These are phyloP conservation scores for Metschnikowia borealis DNA, from an alignment of 805 yeast genomes.

Conservation along the genomic window DNA sequence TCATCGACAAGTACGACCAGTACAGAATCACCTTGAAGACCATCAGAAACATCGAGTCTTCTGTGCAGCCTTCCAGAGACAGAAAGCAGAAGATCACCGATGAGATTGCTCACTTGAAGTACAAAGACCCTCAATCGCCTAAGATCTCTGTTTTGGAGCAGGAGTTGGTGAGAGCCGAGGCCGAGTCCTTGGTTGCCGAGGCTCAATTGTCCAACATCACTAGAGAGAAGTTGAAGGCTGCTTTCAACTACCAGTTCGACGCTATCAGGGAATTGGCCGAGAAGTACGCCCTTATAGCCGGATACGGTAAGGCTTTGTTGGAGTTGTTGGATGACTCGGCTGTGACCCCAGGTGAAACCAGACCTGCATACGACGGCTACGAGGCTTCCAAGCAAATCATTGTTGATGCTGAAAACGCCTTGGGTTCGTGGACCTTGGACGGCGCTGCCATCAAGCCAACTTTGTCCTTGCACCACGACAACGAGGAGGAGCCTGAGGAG, in stretches of 20 bases:
- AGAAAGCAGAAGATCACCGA: conserved; percentile 97
- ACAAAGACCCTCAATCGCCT: conserved; percentile 97
- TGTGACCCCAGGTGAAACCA: conserved; percentile 98
- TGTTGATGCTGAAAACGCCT: conserved; percentile 92
- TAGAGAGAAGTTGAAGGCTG: conserved; percentile 96
- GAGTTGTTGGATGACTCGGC: conserved; percentile 96
- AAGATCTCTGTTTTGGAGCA: conserved; percentile 94
- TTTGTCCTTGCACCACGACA: conserved; percentile 72
- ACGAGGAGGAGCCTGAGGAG: conserved; percentile 38
- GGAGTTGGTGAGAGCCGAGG: conserved; percentile 98
- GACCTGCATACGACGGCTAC: conserved; percentile 97
- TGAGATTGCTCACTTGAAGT: conserved; percentile 95
- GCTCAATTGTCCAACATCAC: conserved; percentile 98
- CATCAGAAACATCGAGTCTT: conserved; percentile 92
- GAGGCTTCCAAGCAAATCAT: conserved; percentile 98
- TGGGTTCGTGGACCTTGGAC: conserved; percentile 96
- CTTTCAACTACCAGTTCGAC: conserved; percentile 95
- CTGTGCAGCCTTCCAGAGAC: conserved; percentile 97
- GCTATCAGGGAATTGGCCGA: conserved; percentile 92
- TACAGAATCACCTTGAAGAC: conserved; percentile 94
- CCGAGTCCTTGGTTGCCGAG: conserved; percentile 97
- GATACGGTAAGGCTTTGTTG: conserved; percentile 95
- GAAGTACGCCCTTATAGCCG: conserved; percentile 95
- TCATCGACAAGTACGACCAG: conserved; percentile 96
- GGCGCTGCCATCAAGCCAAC: conserved; percentile 93